Conservation (phyloP, 140 eudicot species). For the Erigeron philadelphicus region DNA sequence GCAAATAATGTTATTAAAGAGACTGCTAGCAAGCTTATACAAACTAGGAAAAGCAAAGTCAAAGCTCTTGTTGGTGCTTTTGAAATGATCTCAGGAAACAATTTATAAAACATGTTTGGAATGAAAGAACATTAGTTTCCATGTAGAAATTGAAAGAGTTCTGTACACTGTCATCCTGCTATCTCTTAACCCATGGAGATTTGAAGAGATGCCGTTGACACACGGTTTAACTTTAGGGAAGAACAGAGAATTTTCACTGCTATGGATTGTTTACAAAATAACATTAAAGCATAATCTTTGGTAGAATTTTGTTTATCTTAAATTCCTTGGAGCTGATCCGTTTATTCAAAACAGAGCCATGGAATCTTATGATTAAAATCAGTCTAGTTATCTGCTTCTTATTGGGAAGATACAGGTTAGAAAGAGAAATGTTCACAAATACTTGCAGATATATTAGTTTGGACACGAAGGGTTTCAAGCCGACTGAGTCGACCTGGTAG, state of each 20-base stretch:
- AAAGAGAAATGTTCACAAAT: neutral
- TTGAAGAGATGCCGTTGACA: neutral
- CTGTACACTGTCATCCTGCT: neutral
- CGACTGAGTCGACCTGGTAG: no score
- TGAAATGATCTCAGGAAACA: constrained; percentile 11
- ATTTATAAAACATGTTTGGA: neutral
- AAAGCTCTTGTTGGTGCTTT: constrained; percentile 68
- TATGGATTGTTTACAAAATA: neutral
- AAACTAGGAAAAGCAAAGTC: constrained; percentile 75
- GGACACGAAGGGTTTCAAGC: no score
- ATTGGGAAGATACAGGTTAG: neutral
- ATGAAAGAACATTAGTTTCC: neutral
- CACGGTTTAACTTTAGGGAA: neutral
- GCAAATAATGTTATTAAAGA: constrained; percentile 70
- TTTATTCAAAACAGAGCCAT: neutral
- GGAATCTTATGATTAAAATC: neutral
- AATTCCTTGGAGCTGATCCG: constrained; percentile 3
- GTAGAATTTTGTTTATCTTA: neutral
- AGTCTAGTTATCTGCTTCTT: neutral
- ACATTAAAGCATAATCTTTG: neutral
- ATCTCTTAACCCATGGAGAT: neutral
- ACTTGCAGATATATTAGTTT: no score
- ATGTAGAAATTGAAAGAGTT: neutral
- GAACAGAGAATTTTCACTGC: neutral
- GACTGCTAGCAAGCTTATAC: constrained; percentile 72